Conservation (phyloP, 352 stramenopile genomes). For the Lagenidium giganteum region DNA sequence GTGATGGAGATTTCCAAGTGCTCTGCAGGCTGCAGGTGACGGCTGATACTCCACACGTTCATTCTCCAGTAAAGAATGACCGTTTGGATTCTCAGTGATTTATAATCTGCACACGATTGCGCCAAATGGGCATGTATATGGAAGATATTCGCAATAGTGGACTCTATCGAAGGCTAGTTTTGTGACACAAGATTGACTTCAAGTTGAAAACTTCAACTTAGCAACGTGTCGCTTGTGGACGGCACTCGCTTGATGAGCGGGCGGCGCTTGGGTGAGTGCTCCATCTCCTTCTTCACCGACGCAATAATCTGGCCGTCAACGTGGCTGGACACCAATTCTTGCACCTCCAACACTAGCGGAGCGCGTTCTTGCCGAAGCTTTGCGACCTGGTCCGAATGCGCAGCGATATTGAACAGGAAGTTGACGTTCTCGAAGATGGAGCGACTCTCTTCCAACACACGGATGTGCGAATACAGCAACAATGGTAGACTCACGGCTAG, state of each 20-base stretch:
- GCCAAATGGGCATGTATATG: too few species aligned
- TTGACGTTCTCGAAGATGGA: constrained; percentile 73
- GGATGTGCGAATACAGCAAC: constrained; percentile 75
- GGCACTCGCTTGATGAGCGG: constrained; percentile 6
- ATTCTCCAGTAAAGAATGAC: too few species aligned
- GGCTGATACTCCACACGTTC: too few species aligned
- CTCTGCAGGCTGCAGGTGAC: too few species aligned
- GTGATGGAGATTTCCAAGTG: too few species aligned
- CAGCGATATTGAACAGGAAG: constrained; percentile 70
- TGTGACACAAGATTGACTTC: background rate
- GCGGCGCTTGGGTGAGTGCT: constrained; percentile 16
- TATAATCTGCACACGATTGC: too few species aligned
- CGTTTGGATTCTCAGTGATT: too few species aligned
- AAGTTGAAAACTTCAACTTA: background rate
- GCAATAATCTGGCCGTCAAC: constrained; percentile 55
- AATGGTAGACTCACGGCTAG: constrained; percentile 51
- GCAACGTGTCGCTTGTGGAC: constrained; percentile 13
- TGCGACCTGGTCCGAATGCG: constrained; percentile 50
- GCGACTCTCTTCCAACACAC: constrained; percentile 68
- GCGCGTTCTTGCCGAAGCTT: constrained; percentile 49
- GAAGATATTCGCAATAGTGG: background rate
- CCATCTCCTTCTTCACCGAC: constrained; percentile 34
- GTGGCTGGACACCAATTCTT: constrained; percentile 42
- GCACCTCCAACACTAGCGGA: constrained; percentile 44
- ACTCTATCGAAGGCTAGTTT: background rate